Conservation (phyloP, 306 rosid genomes). For the Quercus gilva region DNA sequence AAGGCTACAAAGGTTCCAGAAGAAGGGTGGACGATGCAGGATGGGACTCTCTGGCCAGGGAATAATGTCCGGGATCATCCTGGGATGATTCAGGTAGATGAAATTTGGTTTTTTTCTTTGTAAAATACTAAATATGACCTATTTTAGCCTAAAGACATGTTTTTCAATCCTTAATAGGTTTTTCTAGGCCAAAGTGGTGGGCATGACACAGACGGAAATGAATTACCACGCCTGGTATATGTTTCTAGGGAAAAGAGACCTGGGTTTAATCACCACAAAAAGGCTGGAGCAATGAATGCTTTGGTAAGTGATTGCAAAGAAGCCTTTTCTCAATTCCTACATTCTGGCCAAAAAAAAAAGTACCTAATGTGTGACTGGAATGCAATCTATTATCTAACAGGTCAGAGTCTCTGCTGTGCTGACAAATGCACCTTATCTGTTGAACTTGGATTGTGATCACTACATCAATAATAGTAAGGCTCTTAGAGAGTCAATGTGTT, state of each 20-base stretch:
- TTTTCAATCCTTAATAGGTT: conserved; percentile 30
- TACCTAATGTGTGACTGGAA: not conserved
- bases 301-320: conserved; percentile 38
- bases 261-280: conserved; percentile 59
- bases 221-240: conserved; percentile 62
- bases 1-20: conserved; percentile 66
- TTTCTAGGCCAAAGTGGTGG: conserved; percentile 58
- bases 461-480: conserved; percentile 65
- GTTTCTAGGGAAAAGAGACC: conserved; percentile 73
- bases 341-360: not conserved
- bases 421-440: conserved; percentile 61
- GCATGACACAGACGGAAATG: conserved; percentile 49
- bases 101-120: not conserved
- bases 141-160: conserved; percentile 11
- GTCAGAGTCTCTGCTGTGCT: conserved; percentile 66
- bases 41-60: conserved; percentile 80
- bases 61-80: conserved; percentile 57
- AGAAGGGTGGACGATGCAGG: conserved; percentile 81
- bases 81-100: conserved; percentile 67
- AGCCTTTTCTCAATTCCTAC: not conserved
- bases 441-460: conserved; percentile 68
- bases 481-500: conserved; percentile 75
- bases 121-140: not conserved
- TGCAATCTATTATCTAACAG: conserved; percentile 31
- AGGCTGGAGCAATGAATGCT: conserved; percentile 74